Conservation (phyloP, 2,329 filamentous ascomycete genomes). For the Diaporthe citri region DNA sequence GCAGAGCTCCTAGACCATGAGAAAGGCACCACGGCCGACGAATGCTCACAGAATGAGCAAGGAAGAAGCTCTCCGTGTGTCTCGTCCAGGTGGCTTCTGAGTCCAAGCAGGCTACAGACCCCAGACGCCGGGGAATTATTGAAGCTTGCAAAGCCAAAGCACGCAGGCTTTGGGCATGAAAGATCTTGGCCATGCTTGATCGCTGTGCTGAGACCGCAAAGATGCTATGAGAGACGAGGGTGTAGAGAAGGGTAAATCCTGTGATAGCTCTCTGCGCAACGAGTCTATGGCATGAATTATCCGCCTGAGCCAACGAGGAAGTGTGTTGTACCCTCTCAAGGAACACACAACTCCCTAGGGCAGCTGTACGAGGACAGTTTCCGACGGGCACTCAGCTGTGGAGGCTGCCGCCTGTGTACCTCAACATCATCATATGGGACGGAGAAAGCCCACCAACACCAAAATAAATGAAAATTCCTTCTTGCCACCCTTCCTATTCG, state of each 20-base stretch:
- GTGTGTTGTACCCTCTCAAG: neutral
- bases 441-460: neutral
- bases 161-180: too few species aligned
- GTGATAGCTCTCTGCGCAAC: neutral
- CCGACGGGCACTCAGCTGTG: neutral
- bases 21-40: neutral
- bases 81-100: neutral
- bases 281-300: neutral
- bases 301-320: neutral
- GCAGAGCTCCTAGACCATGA: neutral
- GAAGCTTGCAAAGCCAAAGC: neutral
- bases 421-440: neutral
- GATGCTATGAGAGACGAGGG: neutral
- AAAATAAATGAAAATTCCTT: neutral
- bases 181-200: too few species aligned
- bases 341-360: neutral
- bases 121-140: neutral
- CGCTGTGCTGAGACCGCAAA: neutral
- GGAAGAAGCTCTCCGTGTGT: neutral
- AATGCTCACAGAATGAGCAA: neutral
- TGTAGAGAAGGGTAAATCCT: neutral
- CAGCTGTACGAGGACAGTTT: neutral
- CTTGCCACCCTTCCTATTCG: neutral
- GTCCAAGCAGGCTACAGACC: neutral
- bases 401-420: neutral